Base-by-base conservation (phyloP, 108 stramenopile species). In the Cyclotella cryptica region DNA sequence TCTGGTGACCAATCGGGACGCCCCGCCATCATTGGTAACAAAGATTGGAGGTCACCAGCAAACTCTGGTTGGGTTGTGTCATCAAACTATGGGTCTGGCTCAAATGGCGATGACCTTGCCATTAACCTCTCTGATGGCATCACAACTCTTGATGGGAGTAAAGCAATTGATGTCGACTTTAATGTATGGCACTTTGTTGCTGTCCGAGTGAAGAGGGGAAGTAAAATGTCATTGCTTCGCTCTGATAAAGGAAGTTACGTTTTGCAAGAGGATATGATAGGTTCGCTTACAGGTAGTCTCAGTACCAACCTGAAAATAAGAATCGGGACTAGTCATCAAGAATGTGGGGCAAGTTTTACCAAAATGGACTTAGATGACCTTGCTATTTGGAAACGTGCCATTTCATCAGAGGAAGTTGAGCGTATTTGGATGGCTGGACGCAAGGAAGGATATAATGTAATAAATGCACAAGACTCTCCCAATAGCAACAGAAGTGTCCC, bases 351-450 rank as follows among this genome's bases (percentile, higher is more conserved):
- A 30, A 18, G 21, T 11, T 65, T 65, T 42, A 75, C 74, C n/a
- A 65, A 66, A 27, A 75, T 75, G 74, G 44, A 66, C 10, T 44
- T 75, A 46, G 74, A 75, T 58, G 74, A 75, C 66, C 11, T 73
- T 9, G 59, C 28, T 47, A 41, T 60, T 7, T 60, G 59, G 59
- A 9, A 12, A 54, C 26, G 70, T 10, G 66, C 66, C 7, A 40
- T 66, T 22, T 66, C 66, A 21, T 66, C 42, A 9, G 42, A 66
- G 22, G 66, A 66, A 27, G 66, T 66, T 18, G 24, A 66, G 8
- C 8, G 10, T 7, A 66, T 66, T 45, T 66, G 59, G 59, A 17
- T 29, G 59, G 59, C 59, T 60, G 59, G 59, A 15, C 59, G 59
- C 10, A 60, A 60, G n/a, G n/a, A n/a, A n/a, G n/a, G n/a, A n/a